These are phyloP conservation scores for Rubia tinctorum DNA, from an alignment of 305 asterid species.

Conservation along the genomic window DNA sequence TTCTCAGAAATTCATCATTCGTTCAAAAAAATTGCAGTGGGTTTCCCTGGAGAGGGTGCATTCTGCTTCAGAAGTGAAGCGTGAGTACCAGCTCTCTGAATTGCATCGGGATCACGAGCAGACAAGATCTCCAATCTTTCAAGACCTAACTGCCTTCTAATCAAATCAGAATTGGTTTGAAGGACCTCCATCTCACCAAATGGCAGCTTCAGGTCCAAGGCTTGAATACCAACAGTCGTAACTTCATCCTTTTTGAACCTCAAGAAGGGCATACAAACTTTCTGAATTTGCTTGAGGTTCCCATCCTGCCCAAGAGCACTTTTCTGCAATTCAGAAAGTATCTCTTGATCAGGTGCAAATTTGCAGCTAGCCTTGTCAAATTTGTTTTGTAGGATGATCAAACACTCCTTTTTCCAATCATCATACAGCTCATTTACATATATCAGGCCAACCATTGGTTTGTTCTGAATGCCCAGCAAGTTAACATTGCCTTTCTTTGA, in stretches of 20 bases:
- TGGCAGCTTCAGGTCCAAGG: conserved; percentile 72
- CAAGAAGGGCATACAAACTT: conserved; percentile 90
- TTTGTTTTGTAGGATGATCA: conserved; percentile 55
- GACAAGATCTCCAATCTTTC: conserved; percentile 61
- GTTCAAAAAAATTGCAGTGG: conserved; percentile 62
- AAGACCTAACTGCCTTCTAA: conserved; percentile 74
- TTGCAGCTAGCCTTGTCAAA: conserved; percentile 39
- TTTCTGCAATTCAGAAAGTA: conserved; percentile 59
- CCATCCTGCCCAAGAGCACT: conserved; percentile 56
- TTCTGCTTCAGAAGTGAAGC: conserved; percentile 48
- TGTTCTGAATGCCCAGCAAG: conserved; percentile 33
- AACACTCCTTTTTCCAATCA: conserved; percentile 80
- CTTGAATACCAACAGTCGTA: conserved; percentile 62
- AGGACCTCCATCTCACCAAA: conserved; percentile 87
- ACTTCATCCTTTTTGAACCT: conserved; percentile 91
- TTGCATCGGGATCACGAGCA: conserved; percentile 44
- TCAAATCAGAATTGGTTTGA: conserved; percentile 52
- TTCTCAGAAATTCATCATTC: conserved; percentile 15
- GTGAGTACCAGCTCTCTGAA: conserved; percentile 47
- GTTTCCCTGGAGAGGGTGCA: conserved; percentile 80
- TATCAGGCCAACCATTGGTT: conserved; percentile 53
- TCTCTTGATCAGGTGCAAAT: conserved; percentile 81
- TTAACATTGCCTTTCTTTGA: conserved; percentile 59
- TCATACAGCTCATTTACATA: conserved; percentile 76
- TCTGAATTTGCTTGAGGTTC: conserved; percentile 54